Evolutionary conservation across 2,329 filamentous ascomycete species (phyloP).

Genomic region (Pyrenophora teres): DNA sequence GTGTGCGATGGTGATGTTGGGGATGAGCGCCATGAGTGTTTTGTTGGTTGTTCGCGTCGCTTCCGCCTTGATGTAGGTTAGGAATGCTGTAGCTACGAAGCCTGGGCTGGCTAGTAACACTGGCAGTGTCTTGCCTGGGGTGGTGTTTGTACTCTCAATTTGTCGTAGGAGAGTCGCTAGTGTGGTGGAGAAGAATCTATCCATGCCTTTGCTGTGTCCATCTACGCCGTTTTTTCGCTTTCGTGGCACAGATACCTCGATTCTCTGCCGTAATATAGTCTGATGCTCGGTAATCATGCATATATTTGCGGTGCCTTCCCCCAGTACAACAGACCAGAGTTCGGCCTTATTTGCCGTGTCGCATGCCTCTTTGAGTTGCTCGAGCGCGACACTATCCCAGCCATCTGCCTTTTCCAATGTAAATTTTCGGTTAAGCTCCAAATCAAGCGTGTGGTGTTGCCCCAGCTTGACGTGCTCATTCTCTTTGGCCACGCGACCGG

Average conservation of each 20-base stretch:
- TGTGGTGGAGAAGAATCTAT: conserved; percentile 77
- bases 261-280: conserved; percentile 71
- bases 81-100: conserved; percentile 81
- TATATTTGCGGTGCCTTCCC: conserved; percentile 83
- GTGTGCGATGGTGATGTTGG: conserved; percentile 74
- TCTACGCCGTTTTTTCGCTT: conserved; percentile 66
- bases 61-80: conserved; percentile 68
- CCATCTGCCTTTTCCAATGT: conserved; percentile 79
- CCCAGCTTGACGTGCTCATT: conserved; percentile 71
- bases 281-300: conserved; percentile 81
- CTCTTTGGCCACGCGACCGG: conserved; percentile 67
- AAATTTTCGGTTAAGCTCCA: conserved; percentile 87
- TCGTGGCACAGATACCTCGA: conserved; percentile 70
- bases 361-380: conserved; percentile 77
- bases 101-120: conserved; percentile 87
- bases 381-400: conserved; percentile 88
- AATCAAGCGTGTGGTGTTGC: conserved; percentile 73
- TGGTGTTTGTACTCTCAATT: conserved; percentile 63
- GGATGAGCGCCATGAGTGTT: conserved; percentile 64
- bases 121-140: conserved; percentile 53
- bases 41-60: conserved; percentile 74
- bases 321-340: conserved; percentile 89
- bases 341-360: conserved; percentile 79
- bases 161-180: conserved; percentile 76
- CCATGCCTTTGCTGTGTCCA: conserved; percentile 72